These are phyloP conservation scores for Ophiostoma populinum DNA, from an alignment of 2,329 filamentous ascomycete genomes.

Conservation along the genomic window DNA sequence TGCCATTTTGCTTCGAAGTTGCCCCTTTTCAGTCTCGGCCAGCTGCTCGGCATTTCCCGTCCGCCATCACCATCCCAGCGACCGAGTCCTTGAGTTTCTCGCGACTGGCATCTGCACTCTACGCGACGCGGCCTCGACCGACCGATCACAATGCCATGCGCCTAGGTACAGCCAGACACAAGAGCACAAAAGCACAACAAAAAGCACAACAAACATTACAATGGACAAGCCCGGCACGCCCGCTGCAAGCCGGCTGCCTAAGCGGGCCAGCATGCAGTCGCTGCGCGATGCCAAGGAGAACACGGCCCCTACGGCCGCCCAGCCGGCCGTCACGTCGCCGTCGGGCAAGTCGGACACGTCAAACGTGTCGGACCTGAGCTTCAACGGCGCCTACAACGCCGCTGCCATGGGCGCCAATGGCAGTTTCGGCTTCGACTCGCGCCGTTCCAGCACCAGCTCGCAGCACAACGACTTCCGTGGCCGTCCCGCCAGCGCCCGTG, in stretches of 20 bases:
- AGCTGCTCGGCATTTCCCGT: too few relatives aligned
- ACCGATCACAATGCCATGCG: too few relatives aligned
- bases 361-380: conserved; percentile 2
- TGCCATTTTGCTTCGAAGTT: too few relatives aligned
- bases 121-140: too few relatives aligned
- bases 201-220: too few relatives aligned
- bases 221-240: too few relatives aligned
- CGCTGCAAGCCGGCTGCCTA: conserved; percentile 6
- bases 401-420: not conserved
- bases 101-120: too few relatives aligned
- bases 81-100: too few relatives aligned
- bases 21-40: too few relatives aligned
- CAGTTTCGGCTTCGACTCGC: conserved; percentile 5
- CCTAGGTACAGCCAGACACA: too few relatives aligned
- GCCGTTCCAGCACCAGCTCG: conserved; percentile 13
- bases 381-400: not conserved
- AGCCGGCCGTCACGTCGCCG: conserved; percentile 2
- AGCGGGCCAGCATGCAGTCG: conserved; percentile 9
- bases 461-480: conserved; percentile 10
- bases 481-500: conserved; percentile 6
- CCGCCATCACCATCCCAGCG: too few relatives aligned
- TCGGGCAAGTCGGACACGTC: conserved; percentile 7
- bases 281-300: conserved; percentile 6
- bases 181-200: too few relatives aligned
- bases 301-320: not conserved